Evolutionary conservation across 257 asterid genomes (phyloP).

Genomic region (Linderniella brevidens): DNA sequence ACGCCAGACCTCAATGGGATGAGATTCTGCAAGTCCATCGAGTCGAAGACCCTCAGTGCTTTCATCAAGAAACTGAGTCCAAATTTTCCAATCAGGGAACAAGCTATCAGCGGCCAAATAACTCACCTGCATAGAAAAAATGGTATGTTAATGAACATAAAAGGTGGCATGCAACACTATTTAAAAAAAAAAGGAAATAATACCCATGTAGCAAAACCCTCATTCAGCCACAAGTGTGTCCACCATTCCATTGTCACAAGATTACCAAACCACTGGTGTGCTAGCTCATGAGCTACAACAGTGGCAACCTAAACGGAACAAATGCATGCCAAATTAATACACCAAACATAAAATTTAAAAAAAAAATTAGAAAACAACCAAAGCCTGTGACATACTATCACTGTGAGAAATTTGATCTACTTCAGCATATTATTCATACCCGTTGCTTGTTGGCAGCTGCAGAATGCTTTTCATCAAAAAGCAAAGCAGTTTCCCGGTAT

Average conservation of each 20-base stretch:
- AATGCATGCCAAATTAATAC: constrained; percentile 9
- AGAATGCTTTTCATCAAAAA: constrained; percentile 83
- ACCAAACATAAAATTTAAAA: not conserved
- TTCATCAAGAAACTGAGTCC: constrained; percentile 91
- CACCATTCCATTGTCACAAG: constrained; percentile 99
- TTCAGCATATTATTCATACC: constrained; percentile 22
- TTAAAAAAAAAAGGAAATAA: constrained; percentile 11
- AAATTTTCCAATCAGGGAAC: constrained; percentile 90
- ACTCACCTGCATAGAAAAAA: constrained; percentile 53
- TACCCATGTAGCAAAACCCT: constrained; percentile 99
- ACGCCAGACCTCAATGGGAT: constrained; percentile 64
- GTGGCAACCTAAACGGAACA: constrained; percentile 55
- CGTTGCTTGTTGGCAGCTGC: constrained; percentile 98
- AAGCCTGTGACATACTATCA: not conserved
- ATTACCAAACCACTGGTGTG: constrained; percentile 98
- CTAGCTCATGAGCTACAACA: constrained; percentile 95
- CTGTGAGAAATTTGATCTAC: not conserved
- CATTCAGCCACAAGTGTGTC: constrained; percentile 95
- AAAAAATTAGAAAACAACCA: not conserved
- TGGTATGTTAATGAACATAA: constrained; percentile 5
- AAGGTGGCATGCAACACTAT: not conserved
- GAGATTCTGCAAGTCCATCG: constrained; percentile 91
- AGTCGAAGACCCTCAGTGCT: constrained; percentile 75
- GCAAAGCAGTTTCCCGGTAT: constrained; percentile 83
- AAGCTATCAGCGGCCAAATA: constrained; percentile 74